Evolutionary conservation across 2,329 filamentous ascomycete species (phyloP).

Genomic region (Monosporascus sp.): DNA sequence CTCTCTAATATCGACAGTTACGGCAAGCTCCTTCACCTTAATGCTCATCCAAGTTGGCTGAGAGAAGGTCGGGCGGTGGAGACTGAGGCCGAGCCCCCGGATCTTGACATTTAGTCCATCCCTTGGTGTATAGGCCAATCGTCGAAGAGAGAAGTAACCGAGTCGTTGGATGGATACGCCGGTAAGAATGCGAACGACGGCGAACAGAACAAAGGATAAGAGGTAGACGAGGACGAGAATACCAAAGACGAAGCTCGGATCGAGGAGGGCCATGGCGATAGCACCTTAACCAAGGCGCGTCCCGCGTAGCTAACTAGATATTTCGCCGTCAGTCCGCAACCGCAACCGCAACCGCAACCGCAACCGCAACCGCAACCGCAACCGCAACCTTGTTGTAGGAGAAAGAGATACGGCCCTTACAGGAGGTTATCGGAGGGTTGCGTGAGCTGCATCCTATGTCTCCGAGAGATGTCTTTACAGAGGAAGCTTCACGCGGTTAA

Average conservation of each 20-base stretch:
- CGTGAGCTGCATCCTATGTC: not conserved
- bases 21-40: slow-evolving; percentile 75
- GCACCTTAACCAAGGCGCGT: slow-evolving; percentile 22
- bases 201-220: slow-evolving; percentile 87
- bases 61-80: slow-evolving; percentile 93
- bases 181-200: slow-evolving; percentile 84
- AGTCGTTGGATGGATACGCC: slow-evolving; percentile 94
- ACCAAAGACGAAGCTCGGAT: slow-evolving; percentile 80
- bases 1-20: slow-evolving; percentile 73
- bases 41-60: slow-evolving; percentile 96
- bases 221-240: slow-evolving; percentile 82
- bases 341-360: too few relatives aligned
- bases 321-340: not conserved
- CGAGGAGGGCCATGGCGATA: slow-evolving; percentile 57
- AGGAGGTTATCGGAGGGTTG: not conserved
- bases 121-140: slow-evolving; percentile 81
- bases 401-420: not conserved
- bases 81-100: slow-evolving; percentile 76
- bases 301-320: slow-evolving; percentile 17
- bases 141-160: slow-evolving; percentile 85
- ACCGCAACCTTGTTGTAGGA: not conserved
- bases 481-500: not conserved
- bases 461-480: not conserved
- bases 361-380: too few relatives aligned
- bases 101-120: slow-evolving; percentile 90